These are phyloP conservation scores for Phytophthora sojae DNA, from an alignment of 352 stramenopile genomes.

Conservation along the genomic window DNA sequence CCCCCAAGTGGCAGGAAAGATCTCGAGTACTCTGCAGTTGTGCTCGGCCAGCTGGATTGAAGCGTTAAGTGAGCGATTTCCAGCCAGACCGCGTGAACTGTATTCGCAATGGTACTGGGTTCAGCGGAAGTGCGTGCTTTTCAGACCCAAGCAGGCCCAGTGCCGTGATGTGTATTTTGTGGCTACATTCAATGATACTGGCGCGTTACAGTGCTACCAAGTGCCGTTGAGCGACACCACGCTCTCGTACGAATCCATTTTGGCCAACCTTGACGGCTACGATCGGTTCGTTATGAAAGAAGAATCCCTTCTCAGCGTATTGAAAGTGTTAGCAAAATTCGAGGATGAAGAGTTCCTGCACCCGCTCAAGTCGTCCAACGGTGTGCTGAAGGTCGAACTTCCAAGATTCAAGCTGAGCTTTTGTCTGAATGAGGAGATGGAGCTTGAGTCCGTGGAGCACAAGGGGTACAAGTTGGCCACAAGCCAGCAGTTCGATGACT, in stretches of 20 bases:
- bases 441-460: slow-evolving; percentile 46
- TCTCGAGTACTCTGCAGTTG: slow-evolving; percentile 39
- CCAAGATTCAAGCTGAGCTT: slow-evolving; percentile 56
- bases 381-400: slow-evolving; percentile 45
- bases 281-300: slow-evolving; percentile 34
- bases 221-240: slow-evolving; percentile 39
- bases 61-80: slow-evolving; percentile 28
- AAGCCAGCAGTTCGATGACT: slow-evolving; percentile 50
- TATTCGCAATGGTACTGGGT: slow-evolving; percentile 69
- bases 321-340: slow-evolving; percentile 41
- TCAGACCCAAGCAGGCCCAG: slow-evolving; percentile 34
- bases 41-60: slow-evolving; percentile 40
- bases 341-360: slow-evolving; percentile 47
- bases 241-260: slow-evolving; percentile 17
- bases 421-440: slow-evolving; percentile 20
- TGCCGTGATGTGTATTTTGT: slow-evolving; percentile 32
- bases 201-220: slow-evolving; percentile 35
- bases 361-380: slow-evolving; percentile 20
- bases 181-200: slow-evolving; percentile 22
- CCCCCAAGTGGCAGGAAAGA: neutral
- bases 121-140: slow-evolving; percentile 45
- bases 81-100: slow-evolving; percentile 34
- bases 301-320: neutral
- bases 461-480: slow-evolving; percentile 46
- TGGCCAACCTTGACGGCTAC: slow-evolving; percentile 24